Conservation (phyloP, 1,139 yeast genomes). For the Kazachstania sp. region DNA sequence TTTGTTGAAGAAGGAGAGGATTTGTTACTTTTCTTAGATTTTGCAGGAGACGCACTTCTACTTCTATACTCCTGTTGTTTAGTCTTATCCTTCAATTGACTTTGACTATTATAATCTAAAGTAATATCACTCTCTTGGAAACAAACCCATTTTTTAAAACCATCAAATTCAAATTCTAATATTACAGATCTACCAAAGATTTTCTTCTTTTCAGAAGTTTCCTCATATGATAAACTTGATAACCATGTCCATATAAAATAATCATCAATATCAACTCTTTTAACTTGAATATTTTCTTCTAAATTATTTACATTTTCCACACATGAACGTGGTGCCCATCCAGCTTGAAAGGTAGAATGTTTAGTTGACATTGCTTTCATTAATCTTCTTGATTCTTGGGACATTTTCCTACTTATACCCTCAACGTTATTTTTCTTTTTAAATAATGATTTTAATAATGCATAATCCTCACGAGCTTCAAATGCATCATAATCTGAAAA, state of each 20-base stretch:
- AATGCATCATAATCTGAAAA: constrained; percentile 66
- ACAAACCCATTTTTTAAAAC: constrained; percentile 77
- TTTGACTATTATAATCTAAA: constrained; percentile 32
- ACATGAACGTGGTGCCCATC: constrained; percentile 29
- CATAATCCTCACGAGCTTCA: constrained; percentile 69
- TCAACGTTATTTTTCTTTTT: constrained; percentile 43
- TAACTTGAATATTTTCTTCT: constrained; percentile 37
- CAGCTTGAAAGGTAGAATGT: constrained; percentile 36
- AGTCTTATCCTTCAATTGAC: constrained; percentile 10
- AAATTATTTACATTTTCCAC: constrained; percentile 8
- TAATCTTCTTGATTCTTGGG: constrained; percentile 66
- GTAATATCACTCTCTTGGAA: constrained; percentile 59
- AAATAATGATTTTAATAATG: constrained; percentile 64
- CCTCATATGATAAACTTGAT: constrained; percentile 67
- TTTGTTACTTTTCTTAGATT: constrained; percentile 2
- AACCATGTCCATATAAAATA: constrained; percentile 91
- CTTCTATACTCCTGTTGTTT: constrained; percentile 1
- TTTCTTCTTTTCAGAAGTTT: constrained; percentile 53
- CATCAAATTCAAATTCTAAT: constrained; percentile 58
- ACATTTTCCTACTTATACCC: constrained; percentile 54
- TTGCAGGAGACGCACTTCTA: not conserved
- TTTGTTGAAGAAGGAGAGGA: not conserved
- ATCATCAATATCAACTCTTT: constrained; percentile 69
- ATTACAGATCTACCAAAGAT: constrained; percentile 76
- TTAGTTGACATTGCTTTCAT: constrained; percentile 49